phyloP scores from a whole-genome alignment of 257 asterid species.

The Salvia splendens region DNA sequence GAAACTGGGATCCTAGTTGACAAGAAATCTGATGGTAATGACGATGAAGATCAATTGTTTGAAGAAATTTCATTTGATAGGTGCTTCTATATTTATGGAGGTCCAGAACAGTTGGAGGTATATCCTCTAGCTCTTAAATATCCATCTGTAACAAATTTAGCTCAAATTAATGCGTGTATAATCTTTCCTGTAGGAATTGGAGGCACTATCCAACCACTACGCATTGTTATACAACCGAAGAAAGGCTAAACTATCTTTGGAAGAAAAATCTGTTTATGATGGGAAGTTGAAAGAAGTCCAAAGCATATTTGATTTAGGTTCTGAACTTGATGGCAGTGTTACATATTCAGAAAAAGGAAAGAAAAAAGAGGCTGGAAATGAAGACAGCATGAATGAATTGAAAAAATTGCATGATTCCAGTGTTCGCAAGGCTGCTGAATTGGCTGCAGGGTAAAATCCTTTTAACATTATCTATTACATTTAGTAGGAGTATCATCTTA shows the following conservation, averaged over 20 bases:
- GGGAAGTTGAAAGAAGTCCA: conserved; percentile 89
- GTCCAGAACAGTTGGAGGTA: conserved; percentile 99
- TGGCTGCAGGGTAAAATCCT: conserved; percentile 85
- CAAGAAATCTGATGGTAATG: conserved; percentile 47
- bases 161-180: conserved; percentile 21
- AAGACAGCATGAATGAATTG: conserved; percentile 59
- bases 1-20: conserved; percentile 82
- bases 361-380: conserved; percentile 64
- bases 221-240: conserved; percentile 77
- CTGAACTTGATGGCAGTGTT: conserved; percentile 62
- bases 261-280: conserved; percentile 71
- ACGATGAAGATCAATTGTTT: conserved; percentile 69
- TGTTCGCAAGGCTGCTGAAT: conserved; percentile 92
- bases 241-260: conserved; percentile 82
- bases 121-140: conserved; percentile 21
- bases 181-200: conserved; percentile 70
- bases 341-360: conserved; percentile 77
- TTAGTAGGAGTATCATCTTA: not conserved
- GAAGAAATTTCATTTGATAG: conserved; percentile 90
- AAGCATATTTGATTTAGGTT: conserved; percentile 64
- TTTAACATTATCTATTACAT: conserved; percentile 9
- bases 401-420: conserved; percentile 79
- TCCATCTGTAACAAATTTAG: conserved; percentile 21
- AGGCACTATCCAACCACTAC: conserved; percentile 89
- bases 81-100: conserved; percentile 98